Evolutionary conservation across 148 eudicot genomes (phyloP).

Genomic region (Cornus controversa): DNA sequence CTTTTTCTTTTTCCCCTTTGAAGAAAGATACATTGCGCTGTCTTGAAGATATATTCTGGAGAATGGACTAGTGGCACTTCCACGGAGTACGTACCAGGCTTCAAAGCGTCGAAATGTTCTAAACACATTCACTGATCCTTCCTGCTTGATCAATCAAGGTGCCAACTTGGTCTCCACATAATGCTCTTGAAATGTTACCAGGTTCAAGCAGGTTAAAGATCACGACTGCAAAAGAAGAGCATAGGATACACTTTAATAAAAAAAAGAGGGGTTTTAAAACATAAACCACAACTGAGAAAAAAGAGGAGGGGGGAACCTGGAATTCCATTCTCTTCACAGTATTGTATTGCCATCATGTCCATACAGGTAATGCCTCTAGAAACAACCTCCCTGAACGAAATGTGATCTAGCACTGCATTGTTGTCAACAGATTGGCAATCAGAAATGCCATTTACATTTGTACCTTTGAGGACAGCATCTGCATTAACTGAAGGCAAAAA

Average conservation of each 20-base stretch:
- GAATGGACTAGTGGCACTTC: neutral
- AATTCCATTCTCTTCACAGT: slow-evolving; percentile 9
- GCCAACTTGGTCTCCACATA: slow-evolving; percentile 9
- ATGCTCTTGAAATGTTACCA: slow-evolving; percentile 8
- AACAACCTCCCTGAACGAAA: slow-evolving; percentile 3
- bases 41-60: neutral
- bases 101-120: neutral
- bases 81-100: neutral
- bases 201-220: slow-evolving; percentile 10
- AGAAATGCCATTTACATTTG: slow-evolving; percentile 2
- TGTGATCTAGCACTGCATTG: neutral
- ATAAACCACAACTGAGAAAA: neutral
- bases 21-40: neutral
- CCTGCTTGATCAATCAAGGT: slow-evolving; percentile 5
- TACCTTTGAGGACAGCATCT: slow-evolving; percentile 1
- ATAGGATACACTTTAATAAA: neutral
- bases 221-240: neutral
- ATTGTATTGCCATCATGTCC: slow-evolving; percentile 7
- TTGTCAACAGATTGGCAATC: neutral
- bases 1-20: neutral
- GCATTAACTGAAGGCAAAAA: neutral
- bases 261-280: neutral
- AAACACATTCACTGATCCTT: neutral
- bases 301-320: neutral
- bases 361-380: neutral